These are phyloP conservation scores for Hortiboletus flavorubellus DNA, from an alignment of 768 basidiomycete genomes.

Conservation along the genomic window DNA sequence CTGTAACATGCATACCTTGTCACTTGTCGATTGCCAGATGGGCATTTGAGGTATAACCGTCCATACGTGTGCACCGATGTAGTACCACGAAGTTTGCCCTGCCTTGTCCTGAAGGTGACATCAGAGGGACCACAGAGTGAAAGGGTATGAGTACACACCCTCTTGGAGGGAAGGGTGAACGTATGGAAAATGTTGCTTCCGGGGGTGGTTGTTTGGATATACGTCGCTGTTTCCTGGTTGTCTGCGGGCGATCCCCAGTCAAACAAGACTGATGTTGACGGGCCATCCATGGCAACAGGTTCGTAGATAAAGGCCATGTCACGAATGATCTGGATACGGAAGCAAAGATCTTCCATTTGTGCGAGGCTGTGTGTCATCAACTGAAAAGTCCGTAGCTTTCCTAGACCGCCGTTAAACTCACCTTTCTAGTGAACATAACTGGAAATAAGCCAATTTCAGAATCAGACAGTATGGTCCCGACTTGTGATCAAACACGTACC, in stretches of 20 bases:
- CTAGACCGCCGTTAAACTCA: not conserved
- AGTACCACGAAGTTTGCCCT: conserved; percentile 38
- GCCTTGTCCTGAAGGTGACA: conserved; percentile 29
- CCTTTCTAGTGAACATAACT: conserved; percentile 33
- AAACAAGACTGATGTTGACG: conserved; percentile 42
- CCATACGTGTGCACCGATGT: conserved; percentile 52
- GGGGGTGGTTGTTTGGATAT: conserved; percentile 30
- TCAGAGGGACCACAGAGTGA: conserved; percentile 4
- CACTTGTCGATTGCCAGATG: conserved; percentile 40
- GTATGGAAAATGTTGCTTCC: conserved; percentile 41
- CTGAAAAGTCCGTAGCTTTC: not conserved
- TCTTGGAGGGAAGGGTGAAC: conserved; percentile 45
- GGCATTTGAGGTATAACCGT: conserved; percentile 24
- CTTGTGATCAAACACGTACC: conserved; percentile 31
- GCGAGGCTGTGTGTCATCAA: conserved; percentile 29
- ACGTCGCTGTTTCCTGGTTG: conserved; percentile 33
- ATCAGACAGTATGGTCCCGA: not conserved
- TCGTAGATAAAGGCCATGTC: conserved; percentile 51
- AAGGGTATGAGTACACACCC: conserved; percentile 30
- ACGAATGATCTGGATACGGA: conserved; percentile 39
- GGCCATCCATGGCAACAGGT: conserved; percentile 52
- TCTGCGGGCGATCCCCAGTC: conserved; percentile 46
- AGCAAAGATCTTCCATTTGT: conserved; percentile 37
- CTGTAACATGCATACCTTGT: conserved; percentile 29
- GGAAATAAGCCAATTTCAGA: not conserved